A percentile compares a stretch with the other conserved stretches of the same genome.
Evolutionary conservation across 1,139 yeast genomes (phyloP).

Genomic region (Candida sanyaensis): DNA sequence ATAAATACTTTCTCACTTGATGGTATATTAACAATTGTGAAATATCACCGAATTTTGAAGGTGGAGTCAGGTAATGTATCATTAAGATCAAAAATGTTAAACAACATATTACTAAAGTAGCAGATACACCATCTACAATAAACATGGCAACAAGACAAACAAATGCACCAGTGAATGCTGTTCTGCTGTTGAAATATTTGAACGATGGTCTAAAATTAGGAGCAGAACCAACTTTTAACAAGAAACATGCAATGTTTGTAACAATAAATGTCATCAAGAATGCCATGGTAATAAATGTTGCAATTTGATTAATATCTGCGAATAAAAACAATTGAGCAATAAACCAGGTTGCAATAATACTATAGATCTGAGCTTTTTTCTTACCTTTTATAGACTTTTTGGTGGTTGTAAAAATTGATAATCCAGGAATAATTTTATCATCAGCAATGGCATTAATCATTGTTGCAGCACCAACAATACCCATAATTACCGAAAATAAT

Average conservation of each 20-base stretch:
- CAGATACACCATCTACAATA: conserved; percentile 89
- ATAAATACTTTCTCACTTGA: conserved; percentile 87
- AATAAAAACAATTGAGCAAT: conserved; percentile 81
- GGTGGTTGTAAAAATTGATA: conserved; percentile 57
- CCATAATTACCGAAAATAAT: conserved; percentile 88
- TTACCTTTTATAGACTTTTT: conserved; percentile 36
- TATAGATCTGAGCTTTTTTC: conserved; percentile 52
- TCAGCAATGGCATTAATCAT: conserved; percentile 88
- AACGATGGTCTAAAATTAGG: conserved; percentile 97
- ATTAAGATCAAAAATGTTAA: conserved; percentile 66
- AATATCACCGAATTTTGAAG: conserved; percentile 97
- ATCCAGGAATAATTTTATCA: conserved; percentile 81
- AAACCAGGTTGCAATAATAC: conserved; percentile 72
- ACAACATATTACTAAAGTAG: conserved; percentile 70
- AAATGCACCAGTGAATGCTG: conserved; percentile 77
- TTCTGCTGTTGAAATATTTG: conserved; percentile 76
- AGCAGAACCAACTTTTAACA: conserved; percentile 85
- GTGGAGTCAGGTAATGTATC: conserved; percentile 90
- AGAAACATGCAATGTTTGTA: conserved; percentile 88
- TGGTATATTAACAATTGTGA: conserved; percentile 93
- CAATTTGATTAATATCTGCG: conserved; percentile 91
- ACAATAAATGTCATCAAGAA: conserved; percentile 93
- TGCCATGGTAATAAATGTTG: conserved; percentile 95
- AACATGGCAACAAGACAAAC: conserved; percentile 83
- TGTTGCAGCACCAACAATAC: conserved; percentile 92